These are phyloP conservation scores for Beta macrorhiza DNA, from an alignment of 179 eudicot genomes.

Conservation along the genomic window DNA sequence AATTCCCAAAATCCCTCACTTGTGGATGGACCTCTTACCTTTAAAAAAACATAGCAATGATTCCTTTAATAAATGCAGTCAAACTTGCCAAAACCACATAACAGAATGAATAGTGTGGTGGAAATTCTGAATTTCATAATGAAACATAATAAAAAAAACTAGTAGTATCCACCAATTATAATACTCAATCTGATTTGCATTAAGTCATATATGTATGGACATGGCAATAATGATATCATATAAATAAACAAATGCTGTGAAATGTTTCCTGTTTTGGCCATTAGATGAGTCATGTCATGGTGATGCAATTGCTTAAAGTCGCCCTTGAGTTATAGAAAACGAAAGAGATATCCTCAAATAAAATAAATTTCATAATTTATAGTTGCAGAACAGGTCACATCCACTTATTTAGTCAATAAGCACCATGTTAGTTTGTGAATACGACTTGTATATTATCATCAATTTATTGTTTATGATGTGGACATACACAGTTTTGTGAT, in stretches of 20 bases:
- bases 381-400: neutral
- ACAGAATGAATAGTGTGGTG: too few species aligned
- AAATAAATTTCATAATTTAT: neutral
- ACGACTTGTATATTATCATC: neutral
- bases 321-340: too few species aligned
- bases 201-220: neutral
- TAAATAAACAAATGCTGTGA: neutral
- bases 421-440: neutral
- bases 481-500: neutral
- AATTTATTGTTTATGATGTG: slow-evolving; percentile 1
- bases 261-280: slow-evolving; percentile 3
- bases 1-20: too few species aligned
- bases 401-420: neutral
- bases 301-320: neutral
- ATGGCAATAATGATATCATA: neutral
- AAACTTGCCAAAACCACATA: too few species aligned
- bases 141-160: too few species aligned
- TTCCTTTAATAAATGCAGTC: too few species aligned
- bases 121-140: too few species aligned
- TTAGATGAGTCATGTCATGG: neutral
- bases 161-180: too few species aligned
- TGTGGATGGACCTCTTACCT: too few species aligned
- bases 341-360: too few species aligned
- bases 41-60: too few species aligned
- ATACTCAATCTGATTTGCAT: too few species aligned